phyloP scores from a whole-genome alignment of 192 early-diverging fungal genomes.

The Umbelopsis sp. region DNA sequence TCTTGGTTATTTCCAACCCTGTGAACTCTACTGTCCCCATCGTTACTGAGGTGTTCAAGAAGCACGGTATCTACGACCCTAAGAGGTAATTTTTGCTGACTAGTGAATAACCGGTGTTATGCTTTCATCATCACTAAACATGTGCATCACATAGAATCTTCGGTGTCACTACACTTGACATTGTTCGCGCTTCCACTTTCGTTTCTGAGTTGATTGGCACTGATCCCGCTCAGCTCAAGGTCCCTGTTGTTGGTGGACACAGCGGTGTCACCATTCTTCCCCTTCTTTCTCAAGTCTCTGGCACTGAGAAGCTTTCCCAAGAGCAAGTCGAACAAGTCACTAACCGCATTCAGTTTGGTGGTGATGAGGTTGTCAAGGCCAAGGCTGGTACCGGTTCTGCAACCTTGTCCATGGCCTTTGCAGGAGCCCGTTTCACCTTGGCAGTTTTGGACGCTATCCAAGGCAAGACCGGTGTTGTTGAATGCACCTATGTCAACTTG shows the following conservation, averaged over 20 bases:
- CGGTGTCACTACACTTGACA: constrained; percentile 96
- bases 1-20: constrained; percentile 92
- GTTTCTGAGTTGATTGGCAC: constrained; percentile 78
- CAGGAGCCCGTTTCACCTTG: constrained; percentile 90
- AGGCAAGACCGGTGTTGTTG: constrained; percentile 82
- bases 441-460: constrained; percentile 83
- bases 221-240: constrained; percentile 71
- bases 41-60: constrained; percentile 88
- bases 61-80: constrained; percentile 81
- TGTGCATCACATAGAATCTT: constrained; percentile 59
- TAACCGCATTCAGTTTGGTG: constrained; percentile 98
- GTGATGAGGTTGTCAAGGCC: constrained; percentile 99
- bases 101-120: neutral
- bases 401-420: constrained; percentile 89
- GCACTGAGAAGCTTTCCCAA: constrained; percentile 68
- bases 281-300: constrained; percentile 80
- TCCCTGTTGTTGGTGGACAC: constrained; percentile 95
- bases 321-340: constrained; percentile 91
- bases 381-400: constrained; percentile 95
- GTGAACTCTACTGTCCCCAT: constrained; percentile 98
- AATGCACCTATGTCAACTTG: constrained; percentile 87
- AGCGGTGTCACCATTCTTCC: constrained; percentile 97
- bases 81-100: constrained; percentile 40
- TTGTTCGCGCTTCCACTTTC: constrained; percentile 96
- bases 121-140: constrained; percentile 14